phyloP scores from a whole-genome alignment of 805 yeast genomes.

The Kregervanrija pseudodelftensis region DNA sequence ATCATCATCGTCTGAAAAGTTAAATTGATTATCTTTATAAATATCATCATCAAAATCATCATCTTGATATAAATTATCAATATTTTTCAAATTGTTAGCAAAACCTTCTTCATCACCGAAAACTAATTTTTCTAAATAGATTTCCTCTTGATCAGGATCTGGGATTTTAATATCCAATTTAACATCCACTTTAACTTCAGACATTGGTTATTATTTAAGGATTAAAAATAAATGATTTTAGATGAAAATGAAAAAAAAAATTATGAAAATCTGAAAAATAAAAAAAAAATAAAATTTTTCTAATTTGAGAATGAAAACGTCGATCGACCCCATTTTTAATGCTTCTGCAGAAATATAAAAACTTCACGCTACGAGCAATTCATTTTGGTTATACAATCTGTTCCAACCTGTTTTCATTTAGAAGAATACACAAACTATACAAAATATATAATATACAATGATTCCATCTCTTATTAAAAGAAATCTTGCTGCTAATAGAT shows the following conservation, averaged over 20 bases:
- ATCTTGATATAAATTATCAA: constrained; percentile 49
- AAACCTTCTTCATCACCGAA: constrained; percentile 84
- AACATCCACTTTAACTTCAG: too few species aligned
- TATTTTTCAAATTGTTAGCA: constrained; percentile 52
- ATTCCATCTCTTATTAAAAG: too few species aligned
- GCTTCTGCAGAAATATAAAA: too few species aligned
- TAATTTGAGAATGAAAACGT: neutral
- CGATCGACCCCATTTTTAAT: too few species aligned
- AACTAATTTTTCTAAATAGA: constrained; percentile 70
- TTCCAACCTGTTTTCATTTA: too few species aligned
- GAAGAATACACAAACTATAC: too few species aligned
- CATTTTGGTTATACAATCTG: too few species aligned
- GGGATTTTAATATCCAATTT: constrained; percentile 26
- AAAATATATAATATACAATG: too few species aligned
- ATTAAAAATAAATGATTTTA: neutral
- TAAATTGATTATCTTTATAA: constrained; percentile 17
- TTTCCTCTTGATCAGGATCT: constrained; percentile 81
- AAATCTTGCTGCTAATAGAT: constrained; percentile 16
- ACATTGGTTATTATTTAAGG: neutral
- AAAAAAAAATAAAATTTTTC: neutral
- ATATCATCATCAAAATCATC: constrained; percentile 32
- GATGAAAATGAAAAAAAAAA: constrained; percentile 1
- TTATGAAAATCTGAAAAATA: neutral
- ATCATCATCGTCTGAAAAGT: constrained; percentile 23
- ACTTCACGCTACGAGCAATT: too few species aligned